Base-by-base conservation (phyloP, 2,329 filamentous ascomycete species). In the Arthrinium puccinioides region DNA sequence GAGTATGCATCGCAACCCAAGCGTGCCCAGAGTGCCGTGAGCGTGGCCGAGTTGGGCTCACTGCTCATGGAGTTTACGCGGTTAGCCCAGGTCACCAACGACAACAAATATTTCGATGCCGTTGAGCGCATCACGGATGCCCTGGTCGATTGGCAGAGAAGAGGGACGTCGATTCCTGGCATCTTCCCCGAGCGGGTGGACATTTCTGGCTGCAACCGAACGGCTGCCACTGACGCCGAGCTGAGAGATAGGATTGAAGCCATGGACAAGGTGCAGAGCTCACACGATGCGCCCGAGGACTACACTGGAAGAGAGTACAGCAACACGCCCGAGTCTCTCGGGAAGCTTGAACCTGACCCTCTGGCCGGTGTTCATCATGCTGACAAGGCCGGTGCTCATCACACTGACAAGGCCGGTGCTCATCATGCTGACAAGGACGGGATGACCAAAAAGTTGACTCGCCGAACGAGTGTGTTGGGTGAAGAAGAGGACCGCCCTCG, bases 21-120 rank as follows among this genome's bases (percentile, higher is more conserved):
- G 48, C 70, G 74, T 18, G 84, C 84, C 2, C 64, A 67, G 41
- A 61, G 55, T 5, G 60, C 63, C 33, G 74, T 74, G n/a, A 64
- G 72, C 49, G 60, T 81, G 21, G 78, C 40, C 25, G 86, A 92
- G 59, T 59, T 92, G 21, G 89, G 84, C 2, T 86, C 85, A 9
- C 66, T 96, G 44, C 82, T 82, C 8, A 72, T 96, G 68, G 89
- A 96, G 57, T 95, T 96, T 57, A 95, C 87, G 1, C 77, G 87
- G 13, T 70, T 96, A 30, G 85, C 88, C 8, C 89, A 96, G 59
- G 67, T 96, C 44, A 95, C 89, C 0, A 77, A 79, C 40, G 70
- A 90, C 42, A 62, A 82, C 48, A 88, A 82, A 56, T 96, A 94
- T 62, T 96, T 94, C 54, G 89, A 95, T 62, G 88, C 87, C 13